Evolutionary conservation across 164 flowering plant species (phyloP).

Genomic region (Buxus sempervirens): DNA sequence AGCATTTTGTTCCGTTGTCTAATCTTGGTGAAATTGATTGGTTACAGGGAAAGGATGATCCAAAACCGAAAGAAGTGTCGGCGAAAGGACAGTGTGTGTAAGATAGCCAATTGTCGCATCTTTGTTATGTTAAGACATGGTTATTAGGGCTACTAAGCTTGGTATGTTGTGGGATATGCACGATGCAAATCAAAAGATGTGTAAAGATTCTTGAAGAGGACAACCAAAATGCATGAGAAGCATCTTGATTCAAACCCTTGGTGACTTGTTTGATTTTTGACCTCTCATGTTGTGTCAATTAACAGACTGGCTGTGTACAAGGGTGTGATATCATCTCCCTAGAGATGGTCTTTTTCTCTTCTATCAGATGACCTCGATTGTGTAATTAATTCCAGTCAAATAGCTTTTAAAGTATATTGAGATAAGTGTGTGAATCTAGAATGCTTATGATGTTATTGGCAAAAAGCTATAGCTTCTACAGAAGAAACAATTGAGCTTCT

Average conservation of each 20-base stretch:
- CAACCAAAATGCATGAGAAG: too few species aligned
- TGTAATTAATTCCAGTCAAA: not conserved
- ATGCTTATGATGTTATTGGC: conserved; percentile 2
- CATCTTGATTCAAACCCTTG: too few species aligned
- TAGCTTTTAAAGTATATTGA: not conserved
- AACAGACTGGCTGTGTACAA: too few species aligned
- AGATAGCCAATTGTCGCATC: not conserved
- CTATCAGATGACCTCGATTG: not conserved
- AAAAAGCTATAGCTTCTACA: not conserved
- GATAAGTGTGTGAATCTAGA: not conserved
- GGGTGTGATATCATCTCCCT: too few species aligned
- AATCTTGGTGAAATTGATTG: not conserved
- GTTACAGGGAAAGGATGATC: conserved; percentile 42
- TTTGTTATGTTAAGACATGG: not conserved
- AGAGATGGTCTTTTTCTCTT: too few species aligned
- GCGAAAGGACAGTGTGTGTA: conserved; percentile 43
- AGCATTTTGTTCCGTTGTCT: too few species aligned
- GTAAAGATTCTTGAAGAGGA: not conserved
- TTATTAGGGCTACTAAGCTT: not conserved
- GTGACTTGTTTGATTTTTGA: too few species aligned
- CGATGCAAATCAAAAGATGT: not conserved
- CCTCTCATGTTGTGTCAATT: too few species aligned
- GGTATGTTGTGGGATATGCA: not conserved
- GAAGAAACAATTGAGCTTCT: not conserved
- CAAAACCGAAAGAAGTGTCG: conserved; percentile 38